Percentiles rank a stretch among this genome's conserved stretches.
phyloP scores from a whole-genome alignment of 257 asterid genomes.

The Solanum habrochaites region DNA sequence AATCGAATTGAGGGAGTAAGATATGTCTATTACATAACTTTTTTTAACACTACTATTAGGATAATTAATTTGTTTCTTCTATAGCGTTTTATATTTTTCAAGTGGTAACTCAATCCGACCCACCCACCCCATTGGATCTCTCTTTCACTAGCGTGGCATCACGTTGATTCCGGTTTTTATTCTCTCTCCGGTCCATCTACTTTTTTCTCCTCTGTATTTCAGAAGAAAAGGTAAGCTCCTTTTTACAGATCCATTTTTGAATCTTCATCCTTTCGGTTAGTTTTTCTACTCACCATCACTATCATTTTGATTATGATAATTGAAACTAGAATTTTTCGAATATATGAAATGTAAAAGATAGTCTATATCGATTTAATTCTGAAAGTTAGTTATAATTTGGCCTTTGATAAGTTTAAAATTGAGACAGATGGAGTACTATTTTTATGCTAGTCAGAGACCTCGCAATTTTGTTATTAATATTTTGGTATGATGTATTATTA shows the following conservation, averaged over 20 bases:
- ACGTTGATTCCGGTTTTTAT: not conserved
- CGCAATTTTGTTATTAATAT: not conserved
- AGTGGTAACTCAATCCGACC: not conserved
- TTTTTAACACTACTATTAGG: not conserved
- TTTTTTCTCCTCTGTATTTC: not conserved
- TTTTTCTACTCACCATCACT: not conserved
- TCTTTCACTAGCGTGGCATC: not conserved
- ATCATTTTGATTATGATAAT: not conserved
- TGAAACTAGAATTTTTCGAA: not conserved
- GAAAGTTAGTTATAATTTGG: not conserved
- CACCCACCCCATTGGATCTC: not conserved
- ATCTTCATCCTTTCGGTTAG: not conserved
- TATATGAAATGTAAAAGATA: not conserved
- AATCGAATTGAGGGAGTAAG: too few relatives aligned
- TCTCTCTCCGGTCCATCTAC: not conserved
- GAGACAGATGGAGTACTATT: not conserved
- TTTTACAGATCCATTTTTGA: constrained; percentile 6
- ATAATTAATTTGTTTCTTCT: too few relatives aligned
- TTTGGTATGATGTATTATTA: not conserved
- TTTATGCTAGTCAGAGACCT: not conserved
- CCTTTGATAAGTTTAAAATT: not conserved
- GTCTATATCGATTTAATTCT: not conserved
- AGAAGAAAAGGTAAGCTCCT: constrained; percentile 1
- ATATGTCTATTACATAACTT: not conserved
- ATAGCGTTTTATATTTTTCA: not conserved